Evolutionary conservation across 163 green algal species (phyloP).

Genomic region (Botryococcus braunii): DNA sequence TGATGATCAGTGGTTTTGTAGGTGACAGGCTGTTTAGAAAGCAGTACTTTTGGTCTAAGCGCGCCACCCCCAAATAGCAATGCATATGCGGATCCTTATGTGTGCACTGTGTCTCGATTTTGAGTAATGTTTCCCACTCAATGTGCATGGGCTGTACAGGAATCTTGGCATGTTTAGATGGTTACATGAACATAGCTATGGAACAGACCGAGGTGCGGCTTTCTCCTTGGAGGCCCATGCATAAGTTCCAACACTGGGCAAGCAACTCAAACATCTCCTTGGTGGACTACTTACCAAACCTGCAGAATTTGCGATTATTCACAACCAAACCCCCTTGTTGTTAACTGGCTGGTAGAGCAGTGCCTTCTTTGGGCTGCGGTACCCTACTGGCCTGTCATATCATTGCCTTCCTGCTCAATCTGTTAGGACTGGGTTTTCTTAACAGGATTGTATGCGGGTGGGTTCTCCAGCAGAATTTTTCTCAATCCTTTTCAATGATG

Average conservation of each 20-base stretch:
- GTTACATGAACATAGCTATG: slow-evolving; percentile 99
- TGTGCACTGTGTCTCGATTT: not conserved
- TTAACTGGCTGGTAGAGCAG: no score
- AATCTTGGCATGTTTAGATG: slow-evolving; percentile 93
- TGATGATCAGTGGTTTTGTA: not conserved
- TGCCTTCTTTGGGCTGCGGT: no score
- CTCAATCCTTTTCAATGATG: no score
- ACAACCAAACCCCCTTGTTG: no score
- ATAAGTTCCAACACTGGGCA: not conserved
- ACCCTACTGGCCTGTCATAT: no score
- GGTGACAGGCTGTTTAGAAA: no score
- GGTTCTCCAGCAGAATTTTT: no score
- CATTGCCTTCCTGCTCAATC: no score
- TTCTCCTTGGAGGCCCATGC: not conserved
- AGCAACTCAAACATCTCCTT: not conserved
- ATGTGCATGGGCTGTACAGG: slow-evolving; percentile 47
- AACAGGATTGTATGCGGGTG: no score
- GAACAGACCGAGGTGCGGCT: slow-evolving; percentile 89
- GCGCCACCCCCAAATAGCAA: not conserved
- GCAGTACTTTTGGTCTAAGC: no score
- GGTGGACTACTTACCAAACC: not conserved
- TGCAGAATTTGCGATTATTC: not conserved
- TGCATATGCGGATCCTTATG: not conserved
- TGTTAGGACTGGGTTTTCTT: no score
- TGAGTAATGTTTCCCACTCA: not conserved